Percentiles rank a stretch among this genome's conserved stretches.
Evolutionary conservation across 148 eudicot species (phyloP).

Genomic region (Drosera capensis): DNA sequence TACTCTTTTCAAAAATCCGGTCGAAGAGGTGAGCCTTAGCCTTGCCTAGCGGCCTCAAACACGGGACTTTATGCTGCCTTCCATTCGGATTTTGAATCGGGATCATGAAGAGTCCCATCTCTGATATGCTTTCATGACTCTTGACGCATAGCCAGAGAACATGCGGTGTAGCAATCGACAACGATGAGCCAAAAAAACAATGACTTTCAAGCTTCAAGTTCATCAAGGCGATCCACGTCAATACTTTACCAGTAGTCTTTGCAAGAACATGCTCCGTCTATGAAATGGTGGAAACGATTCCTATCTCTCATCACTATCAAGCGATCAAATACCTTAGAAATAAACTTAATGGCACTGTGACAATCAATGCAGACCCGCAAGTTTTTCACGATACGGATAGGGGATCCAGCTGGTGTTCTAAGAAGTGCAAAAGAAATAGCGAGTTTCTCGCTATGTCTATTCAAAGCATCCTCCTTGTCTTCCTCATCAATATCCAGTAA

Average conservation of each 20-base stretch:
- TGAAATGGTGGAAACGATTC: conserved; percentile 32
- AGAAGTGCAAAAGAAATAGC: conserved; percentile 38
- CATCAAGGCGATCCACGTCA: not conserved
- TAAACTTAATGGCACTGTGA: conserved; percentile 26
- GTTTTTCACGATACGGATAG: conserved; percentile 30
- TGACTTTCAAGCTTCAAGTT: no score
- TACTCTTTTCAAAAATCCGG: no score
- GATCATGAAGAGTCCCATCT: no score
- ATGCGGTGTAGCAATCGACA: no score
- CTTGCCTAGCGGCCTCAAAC: no score
- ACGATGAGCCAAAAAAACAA: no score
- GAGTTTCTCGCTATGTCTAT: conserved; percentile 35
- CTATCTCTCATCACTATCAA: conserved; percentile 25
- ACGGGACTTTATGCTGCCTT: no score
- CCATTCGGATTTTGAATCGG: no score
- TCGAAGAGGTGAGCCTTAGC: no score
- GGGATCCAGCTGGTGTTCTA: conserved; percentile 24
- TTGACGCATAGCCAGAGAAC: no score
- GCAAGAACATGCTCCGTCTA: conserved; percentile 27
- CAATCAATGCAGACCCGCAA: conserved; percentile 36
- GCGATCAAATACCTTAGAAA: conserved; percentile 26
- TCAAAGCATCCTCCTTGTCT: conserved; percentile 30
- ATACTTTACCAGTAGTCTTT: conserved; percentile 27
- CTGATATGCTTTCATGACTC: no score
- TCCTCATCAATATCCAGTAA: conserved; percentile 38